Evolutionary conservation across 78 protist genomes (phyloP).

Genomic region (Acrasis kona): DNA sequence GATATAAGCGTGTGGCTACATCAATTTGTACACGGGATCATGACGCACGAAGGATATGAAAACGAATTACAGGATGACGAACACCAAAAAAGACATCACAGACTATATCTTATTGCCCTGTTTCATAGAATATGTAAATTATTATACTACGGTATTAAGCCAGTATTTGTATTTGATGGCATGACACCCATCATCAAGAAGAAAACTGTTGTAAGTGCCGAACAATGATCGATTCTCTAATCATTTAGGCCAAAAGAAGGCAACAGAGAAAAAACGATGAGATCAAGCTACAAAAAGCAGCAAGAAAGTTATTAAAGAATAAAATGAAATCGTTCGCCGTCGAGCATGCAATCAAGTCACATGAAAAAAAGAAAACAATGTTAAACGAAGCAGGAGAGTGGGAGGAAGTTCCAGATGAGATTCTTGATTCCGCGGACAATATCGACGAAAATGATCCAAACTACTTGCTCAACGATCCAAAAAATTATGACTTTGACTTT

Average conservation of each 20-base stretch:
- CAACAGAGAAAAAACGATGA: neutral
- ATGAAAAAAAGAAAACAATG: no score
- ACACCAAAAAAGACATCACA: no score
- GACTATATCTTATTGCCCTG: constrained; percentile 53
- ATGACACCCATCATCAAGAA: constrained; percentile 28
- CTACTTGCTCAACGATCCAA: no score
- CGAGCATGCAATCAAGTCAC: neutral
- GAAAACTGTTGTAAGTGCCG: neutral
- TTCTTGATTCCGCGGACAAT: neutral
- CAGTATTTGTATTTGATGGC: constrained; percentile 64
- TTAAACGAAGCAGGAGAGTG: neutral
- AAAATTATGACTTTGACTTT: neutral
- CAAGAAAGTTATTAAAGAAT: neutral
- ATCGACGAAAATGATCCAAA: no score
- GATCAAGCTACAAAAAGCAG: neutral
- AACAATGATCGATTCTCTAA: neutral
- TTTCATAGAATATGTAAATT: constrained; percentile 35
- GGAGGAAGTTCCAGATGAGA: neutral
- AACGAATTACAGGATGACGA: constrained; percentile 15
- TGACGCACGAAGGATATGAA: constrained; percentile 29
- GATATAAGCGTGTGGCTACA: constrained; percentile 57
- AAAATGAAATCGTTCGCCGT: neutral
- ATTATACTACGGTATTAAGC: constrained; percentile 20
- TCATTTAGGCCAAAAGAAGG: neutral
- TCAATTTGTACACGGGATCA: constrained; percentile 36